Base-by-base conservation (phyloP, 768 basidiomycete species). In the Mycena latifolia region DNA sequence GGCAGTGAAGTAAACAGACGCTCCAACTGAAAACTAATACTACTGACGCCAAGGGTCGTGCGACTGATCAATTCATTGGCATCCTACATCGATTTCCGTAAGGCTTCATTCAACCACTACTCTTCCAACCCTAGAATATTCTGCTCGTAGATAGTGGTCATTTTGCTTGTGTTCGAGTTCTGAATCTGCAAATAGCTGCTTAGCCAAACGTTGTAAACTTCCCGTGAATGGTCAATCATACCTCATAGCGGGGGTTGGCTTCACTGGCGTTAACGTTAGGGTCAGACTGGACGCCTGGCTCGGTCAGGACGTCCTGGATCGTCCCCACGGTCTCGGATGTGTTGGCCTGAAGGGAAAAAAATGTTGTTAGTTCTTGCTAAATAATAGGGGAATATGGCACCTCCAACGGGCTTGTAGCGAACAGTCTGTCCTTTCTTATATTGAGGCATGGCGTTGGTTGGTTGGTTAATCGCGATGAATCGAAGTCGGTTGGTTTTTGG, bases 381-480 rank as follows among this genome's bases (percentile, higher is more conserved):
- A 33, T 11, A 33, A 33, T 33, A 33, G 11, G 31, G 31, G 5
- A 33, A 33, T 33, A 33, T 33, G 31, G 31, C 11, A 52, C 51
- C 51, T 52, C 51, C 51, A 20, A 52, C 18, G 29, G 51, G 51
- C 51, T 52, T 52, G 51, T 52, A 52, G 17, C 51, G 51, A 35
- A 52, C 51, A 52, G 28, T 52, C 51, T 52, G 7, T 5, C 51
- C 51, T 52, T 52, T 35, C 29, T 52, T 52, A 35, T 52, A 52
- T 15, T 52, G 51, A 35, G 51, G 51, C 51, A 52, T 52, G 5
- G 51, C 7, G 33, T 52, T 52, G 46, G 14, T 12, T 39, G 14
- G 17, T 39, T 39, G 6, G 7, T 6, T 39, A 33, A 11, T 33
- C 31, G 37, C 37, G 17, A 14, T 9, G 14, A 47, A 47, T 47